phyloP scores from a whole-genome alignment of 179 eudicot genomes.

The Drosera spatulata region DNA sequence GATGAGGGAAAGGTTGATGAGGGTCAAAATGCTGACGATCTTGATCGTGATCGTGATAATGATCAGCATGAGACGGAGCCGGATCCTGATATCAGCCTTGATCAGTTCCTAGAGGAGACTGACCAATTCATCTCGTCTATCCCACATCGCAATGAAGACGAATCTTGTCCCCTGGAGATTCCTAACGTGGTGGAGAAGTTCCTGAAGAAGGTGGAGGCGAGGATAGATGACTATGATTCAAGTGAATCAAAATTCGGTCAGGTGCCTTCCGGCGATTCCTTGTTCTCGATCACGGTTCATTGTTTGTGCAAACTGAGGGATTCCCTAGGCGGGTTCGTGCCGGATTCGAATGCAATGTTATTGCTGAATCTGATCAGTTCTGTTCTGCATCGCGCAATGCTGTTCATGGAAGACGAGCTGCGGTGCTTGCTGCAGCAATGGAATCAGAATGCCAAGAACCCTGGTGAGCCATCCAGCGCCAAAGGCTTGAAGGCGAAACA shows the following conservation, averaged over 20 bases:
- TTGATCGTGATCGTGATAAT: neutral
- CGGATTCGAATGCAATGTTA: constrained; percentile 16
- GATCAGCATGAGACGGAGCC: constrained; percentile 5
- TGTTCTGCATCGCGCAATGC: constrained; percentile 56
- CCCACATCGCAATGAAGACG: neutral
- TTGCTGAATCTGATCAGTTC: constrained; percentile 38
- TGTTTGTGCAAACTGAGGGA: constrained; percentile 23
- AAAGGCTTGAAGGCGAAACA: constrained; percentile 3
- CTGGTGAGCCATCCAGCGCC: neutral
- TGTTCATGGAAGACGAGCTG: constrained; percentile 65
- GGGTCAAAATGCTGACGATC: neutral
- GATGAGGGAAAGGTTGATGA: constrained; percentile 1
- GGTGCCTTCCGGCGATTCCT: constrained; percentile 15
- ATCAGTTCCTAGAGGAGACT: constrained; percentile 37
- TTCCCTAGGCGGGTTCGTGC: constrained; percentile 17
- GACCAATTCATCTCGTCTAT: constrained; percentile 29
- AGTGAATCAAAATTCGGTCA: constrained; percentile 21
- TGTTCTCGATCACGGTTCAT: constrained; percentile 19
- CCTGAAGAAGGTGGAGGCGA: constrained; percentile 34
- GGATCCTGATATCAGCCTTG: constrained; percentile 13
- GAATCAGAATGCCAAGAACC: neutral
- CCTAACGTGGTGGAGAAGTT: constrained; percentile 34
- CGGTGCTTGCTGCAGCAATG: constrained; percentile 26
- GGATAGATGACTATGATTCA: constrained; percentile 36
- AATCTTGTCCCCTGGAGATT: constrained; percentile 23